Evolutionary conservation across 768 basidiomycete genomes (phyloP), one percentile per base, ranked within the genome.

Genomic region (Hortiboletus campestris): DNA sequence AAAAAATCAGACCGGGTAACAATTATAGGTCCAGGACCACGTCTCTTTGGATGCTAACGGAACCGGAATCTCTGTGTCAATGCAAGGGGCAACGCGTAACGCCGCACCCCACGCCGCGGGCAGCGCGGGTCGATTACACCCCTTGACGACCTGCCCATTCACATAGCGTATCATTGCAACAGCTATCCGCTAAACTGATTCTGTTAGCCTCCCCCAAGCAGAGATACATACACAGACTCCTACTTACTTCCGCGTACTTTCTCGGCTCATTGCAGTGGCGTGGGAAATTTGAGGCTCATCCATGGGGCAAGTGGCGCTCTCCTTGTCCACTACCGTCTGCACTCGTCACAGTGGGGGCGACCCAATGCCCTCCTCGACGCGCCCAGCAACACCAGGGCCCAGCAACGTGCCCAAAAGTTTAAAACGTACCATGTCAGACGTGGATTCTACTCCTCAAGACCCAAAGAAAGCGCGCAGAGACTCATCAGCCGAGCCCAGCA

Each of bases 301-400:
- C 36, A 25, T n/a, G 38, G 41, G 25, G n/a, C 19, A 14, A n/a
- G 41, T 49, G 46, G 56, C 50, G 34, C 20, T 51, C 35, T 46
- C 46, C 19, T 43, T 44, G 45, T 45, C 44, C 43, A 12, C 31
- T 6, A 42, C 29, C 25, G 35, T 46, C 42, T 19, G 20, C 35
- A 40, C 38, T 46, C 34, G 17, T 22, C 39, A 43, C 46, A 25
- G 25, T 25, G 25, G 25, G 25, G 25, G 25, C 2, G 2, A 38
- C 31, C 25, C 45, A 36, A 71, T 72, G 66, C 66, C 69, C 56
- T 49, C 65, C 36, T 59, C 62, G 60, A 61, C 70, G 57, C 54
- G 62, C 51, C 47, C 57, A 46, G 46, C 49, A 19, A 55, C 58
- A 32, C 51, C 65, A 16, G 67, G 53, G 9, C 61, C 55, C 2